Base-by-base conservation (phyloP, 2,329 filamentous ascomycete species). In the Fusarium euwallaceae region DNA sequence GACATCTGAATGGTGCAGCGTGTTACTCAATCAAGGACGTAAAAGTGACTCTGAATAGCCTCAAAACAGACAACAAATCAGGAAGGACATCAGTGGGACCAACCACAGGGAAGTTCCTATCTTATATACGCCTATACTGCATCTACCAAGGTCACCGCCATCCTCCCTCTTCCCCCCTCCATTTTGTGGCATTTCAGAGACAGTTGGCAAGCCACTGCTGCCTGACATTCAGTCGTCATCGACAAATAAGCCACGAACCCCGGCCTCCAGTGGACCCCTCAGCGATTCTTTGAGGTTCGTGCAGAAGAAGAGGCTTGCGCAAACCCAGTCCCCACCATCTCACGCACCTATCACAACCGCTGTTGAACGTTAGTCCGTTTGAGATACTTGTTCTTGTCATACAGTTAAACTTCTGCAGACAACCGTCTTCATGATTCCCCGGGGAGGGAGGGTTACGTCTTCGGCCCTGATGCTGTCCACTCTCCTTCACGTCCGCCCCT, bases 271-370 rank as follows among this genome's bases (percentile, higher is more conserved):
- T 74, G 72, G 72, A 56, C 29, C 64, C 34, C 22, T 24, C 34
- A 16, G 10, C n/a, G 36, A 74, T 65, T 48, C 37, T 39, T 59
- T 51, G 43, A 63, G 12, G 43, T 75, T 75, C 53, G 29, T 24
- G 48, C 48, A 53, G 48, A 53, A 11, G 48, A 53, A 6, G 14
- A 41, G 36, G 56, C 71, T 60, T 69, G 71, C 71, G 74, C 56
- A 59, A 66, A 59, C 56, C 48, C 43, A 45, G 61, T 69, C 68
- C 61, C 68, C 72, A 69, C 71, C 39, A 16, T 66, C 72, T 72
- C 61, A 69, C 72, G 72, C 72, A 36, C 72, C 72, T 74, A 74
- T 74, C 61, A 74, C 62, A 22, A 34, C 41, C 61, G 22, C 55
- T 17, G 39, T 69, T 72, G 59, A 58, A 11, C 48, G 39, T 74